Evolutionary conservation across 495 filamentous ascomycete species (phyloP).

Genomic region (Hypoxylon perforatum): DNA sequence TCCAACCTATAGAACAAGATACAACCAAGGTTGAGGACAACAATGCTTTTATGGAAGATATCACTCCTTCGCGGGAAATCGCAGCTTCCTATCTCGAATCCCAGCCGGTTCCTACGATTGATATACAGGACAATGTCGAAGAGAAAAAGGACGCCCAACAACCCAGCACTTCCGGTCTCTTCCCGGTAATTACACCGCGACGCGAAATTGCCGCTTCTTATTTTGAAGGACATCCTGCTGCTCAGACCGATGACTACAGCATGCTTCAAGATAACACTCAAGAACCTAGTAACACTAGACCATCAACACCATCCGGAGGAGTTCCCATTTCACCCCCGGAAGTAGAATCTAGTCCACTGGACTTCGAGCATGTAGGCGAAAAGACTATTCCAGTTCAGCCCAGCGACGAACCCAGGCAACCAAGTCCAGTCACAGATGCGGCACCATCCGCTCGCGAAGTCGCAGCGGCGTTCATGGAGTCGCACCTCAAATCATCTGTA

Average conservation of each 20-base stretch:
- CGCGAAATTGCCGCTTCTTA: slow-evolving; percentile 40
- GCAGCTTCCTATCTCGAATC: slow-evolving; percentile 40
- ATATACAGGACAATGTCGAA: slow-evolving; percentile 21
- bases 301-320: background rate
- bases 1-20: slow-evolving; percentile 1
- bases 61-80: slow-evolving; percentile 33
- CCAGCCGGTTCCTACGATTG: slow-evolving; percentile 9
- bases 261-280: background rate
- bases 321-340: slow-evolving; percentile 2
- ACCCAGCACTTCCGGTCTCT: slow-evolving; percentile 16
- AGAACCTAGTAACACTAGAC: background rate
- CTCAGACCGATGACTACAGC: slow-evolving; percentile 3
- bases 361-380: slow-evolving; percentile 4
- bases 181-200: slow-evolving; percentile 26
- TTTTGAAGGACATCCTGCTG: slow-evolving; percentile 18
- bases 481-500: slow-evolving; percentile 9
- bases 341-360: slow-evolving; percentile 9
- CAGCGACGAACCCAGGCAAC: slow-evolving; percentile 13
- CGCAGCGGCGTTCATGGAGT: slow-evolving; percentile 30
- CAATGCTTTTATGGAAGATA: slow-evolving; percentile 3
- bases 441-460: slow-evolving; percentile 32
- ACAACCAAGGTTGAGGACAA: background rate
- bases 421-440: slow-evolving; percentile 11
- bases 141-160: slow-evolving; percentile 6
- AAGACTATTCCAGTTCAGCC: background rate